Percentiles rank a stretch among this genome's conserved stretches.
Evolutionary conservation across 768 basidiomycete genomes (phyloP).

Genomic region (Collybia mongolica): DNA sequence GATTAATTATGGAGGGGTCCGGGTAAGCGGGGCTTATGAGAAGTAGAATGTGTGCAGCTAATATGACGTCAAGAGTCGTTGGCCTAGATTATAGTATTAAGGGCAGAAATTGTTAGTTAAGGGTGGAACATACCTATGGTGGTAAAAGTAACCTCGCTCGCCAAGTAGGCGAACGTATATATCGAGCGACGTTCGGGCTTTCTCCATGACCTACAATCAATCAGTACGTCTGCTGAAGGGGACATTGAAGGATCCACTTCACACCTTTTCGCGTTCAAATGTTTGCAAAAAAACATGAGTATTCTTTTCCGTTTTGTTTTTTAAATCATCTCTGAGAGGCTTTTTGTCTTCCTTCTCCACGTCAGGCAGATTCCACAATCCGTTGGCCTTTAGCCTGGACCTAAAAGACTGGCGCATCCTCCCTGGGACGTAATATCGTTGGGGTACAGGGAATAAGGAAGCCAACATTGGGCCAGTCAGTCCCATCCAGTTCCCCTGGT

Average conservation of each 20-base stretch:
- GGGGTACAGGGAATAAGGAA: constrained; percentile 60
- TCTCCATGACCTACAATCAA: constrained; percentile 50
- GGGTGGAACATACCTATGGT: constrained; percentile 38
- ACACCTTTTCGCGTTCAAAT: constrained; percentile 67
- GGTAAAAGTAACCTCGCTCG: constrained; percentile 49
- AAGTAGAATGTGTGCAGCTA: constrained; percentile 70
- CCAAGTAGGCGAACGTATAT: constrained; percentile 58
- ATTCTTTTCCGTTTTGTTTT: constrained; percentile 29
- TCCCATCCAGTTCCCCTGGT: constrained; percentile 58
- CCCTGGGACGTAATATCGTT: constrained; percentile 69
- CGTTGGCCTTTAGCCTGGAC: constrained; percentile 59
- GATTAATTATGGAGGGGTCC: constrained; percentile 53
- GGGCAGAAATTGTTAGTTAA: background rate
- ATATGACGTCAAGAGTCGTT: constrained; percentile 59
- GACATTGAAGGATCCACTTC: constrained; percentile 4
- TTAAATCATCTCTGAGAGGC: constrained; percentile 32
- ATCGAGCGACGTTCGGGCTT: constrained; percentile 54
- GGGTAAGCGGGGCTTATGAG: constrained; percentile 59
- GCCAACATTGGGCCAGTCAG: constrained; percentile 56
- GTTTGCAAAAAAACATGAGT: constrained; percentile 43
- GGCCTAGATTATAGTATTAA: constrained; percentile 36
- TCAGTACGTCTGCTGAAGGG: background rate
- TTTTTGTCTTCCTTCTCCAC: constrained; percentile 45
- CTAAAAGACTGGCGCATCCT: constrained; percentile 59
- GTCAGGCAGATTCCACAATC: constrained; percentile 54